phyloP scores from a whole-genome alignment of 768 basidiomycete species.

The Russula griseocarnosa region DNA sequence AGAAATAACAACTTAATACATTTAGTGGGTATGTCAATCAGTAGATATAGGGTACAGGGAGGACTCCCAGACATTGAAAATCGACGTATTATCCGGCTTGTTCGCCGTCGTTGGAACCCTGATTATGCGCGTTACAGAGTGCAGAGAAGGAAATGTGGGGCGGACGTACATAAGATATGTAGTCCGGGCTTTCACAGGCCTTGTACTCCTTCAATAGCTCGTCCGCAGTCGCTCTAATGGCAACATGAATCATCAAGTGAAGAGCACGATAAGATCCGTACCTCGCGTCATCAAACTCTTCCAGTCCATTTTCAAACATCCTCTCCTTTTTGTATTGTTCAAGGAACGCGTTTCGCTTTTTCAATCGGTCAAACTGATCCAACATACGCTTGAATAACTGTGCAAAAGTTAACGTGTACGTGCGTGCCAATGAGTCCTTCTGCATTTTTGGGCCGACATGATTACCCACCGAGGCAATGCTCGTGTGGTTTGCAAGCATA shows the following conservation, averaged over 20 bases:
- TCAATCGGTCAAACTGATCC: slow-evolving; percentile 86
- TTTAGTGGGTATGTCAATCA: slow-evolving; percentile 7
- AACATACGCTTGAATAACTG: slow-evolving; percentile 95
- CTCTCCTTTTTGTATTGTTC: slow-evolving; percentile 98
- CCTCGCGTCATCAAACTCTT: slow-evolving; percentile 98
- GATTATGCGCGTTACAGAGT: not conserved
- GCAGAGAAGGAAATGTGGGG: not conserved
- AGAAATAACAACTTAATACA: slow-evolving; percentile 23
- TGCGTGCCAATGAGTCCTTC: slow-evolving; percentile 2
- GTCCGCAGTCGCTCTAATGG: slow-evolving; percentile 70
- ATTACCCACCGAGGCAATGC: slow-evolving; percentile 80
- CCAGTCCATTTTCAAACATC: slow-evolving; percentile 88
- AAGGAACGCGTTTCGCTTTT: slow-evolving; percentile 88
- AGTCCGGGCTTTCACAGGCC: slow-evolving; percentile 92
- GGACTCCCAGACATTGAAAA: not conserved
- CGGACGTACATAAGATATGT: slow-evolving; percentile 75
- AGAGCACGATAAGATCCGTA: slow-evolving; percentile 35
- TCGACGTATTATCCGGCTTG: slow-evolving; percentile 17
- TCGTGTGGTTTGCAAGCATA: slow-evolving; percentile 99
- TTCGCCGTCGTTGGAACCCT: slow-evolving; percentile 27
- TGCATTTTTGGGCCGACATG: not conserved
- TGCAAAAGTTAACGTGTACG: not conserved
- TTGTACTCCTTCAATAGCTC: slow-evolving; percentile 91
- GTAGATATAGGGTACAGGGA: slow-evolving; percentile 18
- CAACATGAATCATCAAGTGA: slow-evolving; percentile 4